phyloP scores from a whole-genome alignment of 257 asterid genomes.

The Primulina tabacum region DNA sequence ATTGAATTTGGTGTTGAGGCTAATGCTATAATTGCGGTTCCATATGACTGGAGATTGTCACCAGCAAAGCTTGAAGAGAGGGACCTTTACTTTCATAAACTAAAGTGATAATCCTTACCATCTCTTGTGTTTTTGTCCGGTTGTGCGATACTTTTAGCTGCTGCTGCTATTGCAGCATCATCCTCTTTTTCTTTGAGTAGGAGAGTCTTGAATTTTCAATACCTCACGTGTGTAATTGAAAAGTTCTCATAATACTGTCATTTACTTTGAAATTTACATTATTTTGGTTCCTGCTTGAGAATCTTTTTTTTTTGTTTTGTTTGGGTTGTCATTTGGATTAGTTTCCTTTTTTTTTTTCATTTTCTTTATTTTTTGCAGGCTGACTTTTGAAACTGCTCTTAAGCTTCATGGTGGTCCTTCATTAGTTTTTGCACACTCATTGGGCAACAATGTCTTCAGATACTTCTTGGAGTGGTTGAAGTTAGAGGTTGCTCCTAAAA shows the following conservation, averaged over 20 bases:
- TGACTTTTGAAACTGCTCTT: conserved; percentile 93
- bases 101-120: conserved; percentile 54
- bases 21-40: conserved; percentile 91
- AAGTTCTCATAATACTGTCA: not conserved
- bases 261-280: not conserved
- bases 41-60: conserved; percentile 96
- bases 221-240: not conserved
- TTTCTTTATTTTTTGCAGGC: conserved; percentile 55
- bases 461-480: conserved; percentile 99
- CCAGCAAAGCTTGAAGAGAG: conserved; percentile 98
- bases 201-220: not conserved
- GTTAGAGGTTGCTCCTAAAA: conserved; percentile 91
- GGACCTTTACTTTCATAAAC: conserved; percentile 94
- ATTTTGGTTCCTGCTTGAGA: conserved; percentile 5
- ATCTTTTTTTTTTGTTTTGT: not conserved
- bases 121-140: conserved; percentile 7
- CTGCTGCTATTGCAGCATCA: not conserved
- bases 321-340: not conserved
- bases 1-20: conserved; percentile 98
- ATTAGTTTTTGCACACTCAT: conserved; percentile 89
- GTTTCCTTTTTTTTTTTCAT: not conserved
- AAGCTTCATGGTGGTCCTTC: conserved; percentile 98
- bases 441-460: conserved; percentile 98
- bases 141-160: not conserved
- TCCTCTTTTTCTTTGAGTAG: not conserved